phyloP scores from a whole-genome alignment of 78 protist genomes.

The Speleostelium caveatum region DNA sequence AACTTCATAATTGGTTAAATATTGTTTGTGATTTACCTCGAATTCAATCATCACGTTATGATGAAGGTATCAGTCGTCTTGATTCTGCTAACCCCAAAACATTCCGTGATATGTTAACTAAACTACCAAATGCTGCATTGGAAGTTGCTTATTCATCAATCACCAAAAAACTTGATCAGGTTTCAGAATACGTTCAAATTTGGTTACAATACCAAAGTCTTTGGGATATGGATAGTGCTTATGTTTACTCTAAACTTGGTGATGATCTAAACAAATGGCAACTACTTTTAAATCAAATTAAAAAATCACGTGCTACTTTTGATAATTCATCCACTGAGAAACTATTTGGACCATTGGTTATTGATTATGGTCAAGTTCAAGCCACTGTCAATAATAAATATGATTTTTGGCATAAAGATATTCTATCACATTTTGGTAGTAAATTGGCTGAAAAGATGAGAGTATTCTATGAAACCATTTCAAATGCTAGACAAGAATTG shows the following conservation, averaged over 20 bases:
- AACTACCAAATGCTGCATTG: slow-evolving; percentile 73
- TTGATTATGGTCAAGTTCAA: slow-evolving; percentile 93
- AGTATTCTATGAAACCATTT: slow-evolving; percentile 38
- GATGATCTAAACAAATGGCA: slow-evolving; percentile 90
- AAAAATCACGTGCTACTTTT: slow-evolving; percentile 87
- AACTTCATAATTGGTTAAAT: slow-evolving; percentile 81
- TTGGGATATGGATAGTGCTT: slow-evolving; percentile 93
- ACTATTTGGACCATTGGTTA: slow-evolving; percentile 88
- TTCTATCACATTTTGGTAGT: slow-evolving; percentile 83
- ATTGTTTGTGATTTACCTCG: slow-evolving; percentile 78
- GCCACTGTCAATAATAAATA: slow-evolving; percentile 91
- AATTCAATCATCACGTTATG: slow-evolving; percentile 76
- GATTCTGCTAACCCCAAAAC: slow-evolving; percentile 33
- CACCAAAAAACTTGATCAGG: slow-evolving; percentile 65
- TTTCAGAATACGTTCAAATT: slow-evolving; percentile 63
- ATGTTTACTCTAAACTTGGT: slow-evolving; percentile 84
- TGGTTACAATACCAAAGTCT: slow-evolving; percentile 97
- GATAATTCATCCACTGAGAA: slow-evolving; percentile 83
- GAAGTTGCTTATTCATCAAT: slow-evolving; percentile 78
- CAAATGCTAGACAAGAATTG: slow-evolving; percentile 75
- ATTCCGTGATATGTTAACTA: slow-evolving; percentile 72
- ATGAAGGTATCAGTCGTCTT: slow-evolving; percentile 20
- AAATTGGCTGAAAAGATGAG: slow-evolving; percentile 69
- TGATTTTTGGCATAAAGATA: slow-evolving; percentile 92
- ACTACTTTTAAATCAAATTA: slow-evolving; percentile 75